phyloP scores from a whole-genome alignment of 331 rosid species.

The Malus hybrid region DNA sequence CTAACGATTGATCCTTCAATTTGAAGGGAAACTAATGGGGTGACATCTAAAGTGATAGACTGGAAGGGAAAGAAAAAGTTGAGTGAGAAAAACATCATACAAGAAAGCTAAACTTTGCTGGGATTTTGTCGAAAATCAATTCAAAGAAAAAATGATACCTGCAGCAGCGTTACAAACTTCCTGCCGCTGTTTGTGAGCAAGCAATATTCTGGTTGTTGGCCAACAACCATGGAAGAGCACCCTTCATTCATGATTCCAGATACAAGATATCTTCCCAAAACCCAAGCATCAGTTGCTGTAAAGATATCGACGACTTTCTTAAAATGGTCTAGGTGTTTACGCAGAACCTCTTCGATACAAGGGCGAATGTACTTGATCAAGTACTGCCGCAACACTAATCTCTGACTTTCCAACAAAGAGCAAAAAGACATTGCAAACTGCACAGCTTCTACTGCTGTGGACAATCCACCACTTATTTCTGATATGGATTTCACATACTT shows the following conservation, averaged over 20 bases:
- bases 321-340: conserved; percentile 44
- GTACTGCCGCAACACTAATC: conserved; percentile 36
- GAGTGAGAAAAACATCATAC: conserved; percentile 1
- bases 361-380: conserved; percentile 40
- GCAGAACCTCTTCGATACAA: conserved; percentile 48
- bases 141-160: conserved; percentile 32
- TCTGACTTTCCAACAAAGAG: conserved; percentile 49
- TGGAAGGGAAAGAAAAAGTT: background rate
- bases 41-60: conserved; percentile 45
- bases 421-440: conserved; percentile 42
- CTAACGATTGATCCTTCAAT: conserved; percentile 44
- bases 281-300: conserved; percentile 58
- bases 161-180: conserved; percentile 52
- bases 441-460: conserved; percentile 34
- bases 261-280: conserved; percentile 52
- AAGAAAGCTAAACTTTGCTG: background rate
- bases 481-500: conserved; percentile 32
- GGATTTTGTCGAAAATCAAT: background rate
- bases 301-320: conserved; percentile 54
- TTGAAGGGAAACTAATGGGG: conserved; percentile 45
- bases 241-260: conserved; percentile 46
- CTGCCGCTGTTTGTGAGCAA: conserved; percentile 60
- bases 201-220: conserved; percentile 45
- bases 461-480: conserved; percentile 37
- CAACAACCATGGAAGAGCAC: conserved; percentile 23